These are phyloP conservation scores for Clitopilus passeckerianus DNA, from an alignment of 768 basidiomycete species.

Conservation along the genomic window DNA sequence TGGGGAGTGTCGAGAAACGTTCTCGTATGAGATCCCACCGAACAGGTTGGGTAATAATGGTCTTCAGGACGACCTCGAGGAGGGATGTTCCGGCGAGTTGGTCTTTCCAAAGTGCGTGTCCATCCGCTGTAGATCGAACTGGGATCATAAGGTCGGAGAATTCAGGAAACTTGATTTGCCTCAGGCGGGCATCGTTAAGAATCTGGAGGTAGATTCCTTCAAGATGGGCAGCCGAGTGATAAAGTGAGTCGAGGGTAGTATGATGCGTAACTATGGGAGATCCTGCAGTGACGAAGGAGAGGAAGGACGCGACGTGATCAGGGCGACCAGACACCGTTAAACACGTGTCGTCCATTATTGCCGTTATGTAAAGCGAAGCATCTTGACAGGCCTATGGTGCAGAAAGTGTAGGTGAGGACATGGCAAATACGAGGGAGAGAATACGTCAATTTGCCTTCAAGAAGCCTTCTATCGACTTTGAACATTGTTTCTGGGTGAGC, in stretches of 20 bases:
- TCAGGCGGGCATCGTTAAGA: conserved; percentile 34
- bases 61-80: conserved; percentile 37
- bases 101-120: conserved; percentile 23
- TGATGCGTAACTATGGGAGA: conserved; percentile 29
- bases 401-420: neutral
- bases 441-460: conserved; percentile 10
- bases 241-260: conserved; percentile 45
- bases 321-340: conserved; percentile 59
- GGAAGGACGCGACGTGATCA: conserved; percentile 31
- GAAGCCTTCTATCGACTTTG: conserved; percentile 13
- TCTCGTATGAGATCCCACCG: conserved; percentile 44
- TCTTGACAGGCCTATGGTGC: neutral
- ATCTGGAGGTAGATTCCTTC: conserved; percentile 31
- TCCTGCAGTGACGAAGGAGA: conserved; percentile 35
- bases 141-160: conserved; percentile 42
- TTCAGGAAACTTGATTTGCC: conserved; percentile 46
- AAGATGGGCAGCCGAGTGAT: conserved; percentile 38
- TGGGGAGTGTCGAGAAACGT: conserved; percentile 17
- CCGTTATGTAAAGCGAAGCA: conserved; percentile 39
- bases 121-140: conserved; percentile 41
- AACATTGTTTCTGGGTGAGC: conserved; percentile 24
- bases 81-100: conserved; percentile 22
- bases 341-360: conserved; percentile 39
- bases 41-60: conserved; percentile 46
- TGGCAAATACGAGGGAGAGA: conserved; percentile 2